Conservation (phyloP, 2,329 filamentous ascomycete species). For the Verticillium zaregamsianum region DNA sequence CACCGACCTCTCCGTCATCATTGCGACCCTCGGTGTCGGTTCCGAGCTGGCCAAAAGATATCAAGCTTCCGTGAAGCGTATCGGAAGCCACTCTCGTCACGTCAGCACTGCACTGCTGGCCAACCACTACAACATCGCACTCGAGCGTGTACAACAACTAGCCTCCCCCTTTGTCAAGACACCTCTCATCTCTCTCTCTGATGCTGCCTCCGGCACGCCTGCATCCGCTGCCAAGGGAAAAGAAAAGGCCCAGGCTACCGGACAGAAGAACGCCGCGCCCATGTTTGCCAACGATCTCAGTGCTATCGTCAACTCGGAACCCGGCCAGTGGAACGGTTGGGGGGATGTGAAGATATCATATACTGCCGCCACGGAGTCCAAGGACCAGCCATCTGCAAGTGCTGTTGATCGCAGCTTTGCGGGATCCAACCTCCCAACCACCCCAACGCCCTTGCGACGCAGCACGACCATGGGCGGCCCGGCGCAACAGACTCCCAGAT, state of each 20-base stretch:
- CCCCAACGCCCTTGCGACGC: conserved; percentile 72
- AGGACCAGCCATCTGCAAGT: conserved; percentile 1
- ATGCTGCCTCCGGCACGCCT: conserved; percentile 45
- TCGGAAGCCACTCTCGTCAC: conserved; percentile 59
- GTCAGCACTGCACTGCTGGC: conserved; percentile 70
- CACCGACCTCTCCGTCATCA: conserved; percentile 74
- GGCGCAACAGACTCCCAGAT: conserved; percentile 36
- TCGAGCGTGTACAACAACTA: conserved; percentile 80
- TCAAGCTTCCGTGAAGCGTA: conserved; percentile 78
- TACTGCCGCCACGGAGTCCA: conserved; percentile 19
- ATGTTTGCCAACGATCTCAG: conserved; percentile 83
- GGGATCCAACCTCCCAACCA: conserved; percentile 51
- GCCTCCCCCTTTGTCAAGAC: conserved; percentile 79
- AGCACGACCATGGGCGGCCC: conserved; percentile 52
- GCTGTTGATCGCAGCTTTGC: conserved; percentile 5
- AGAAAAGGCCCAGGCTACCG: conserved; percentile 52
- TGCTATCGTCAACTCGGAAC: conserved; percentile 61
- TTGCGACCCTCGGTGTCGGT: conserved; percentile 72
- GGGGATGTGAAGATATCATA: conserved; percentile 77
- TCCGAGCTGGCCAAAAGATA: conserved; percentile 90
- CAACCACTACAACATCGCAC: conserved; percentile 77
- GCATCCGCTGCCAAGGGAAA: conserved; percentile 67
- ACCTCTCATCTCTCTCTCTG: conserved; percentile 47
- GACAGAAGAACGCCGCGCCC: conserved; percentile 45
- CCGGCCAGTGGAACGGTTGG: conserved; percentile 68